Base-by-base conservation (phyloP, 2,329 filamentous ascomycete species). In the Gaeumannomyces sp. region DNA sequence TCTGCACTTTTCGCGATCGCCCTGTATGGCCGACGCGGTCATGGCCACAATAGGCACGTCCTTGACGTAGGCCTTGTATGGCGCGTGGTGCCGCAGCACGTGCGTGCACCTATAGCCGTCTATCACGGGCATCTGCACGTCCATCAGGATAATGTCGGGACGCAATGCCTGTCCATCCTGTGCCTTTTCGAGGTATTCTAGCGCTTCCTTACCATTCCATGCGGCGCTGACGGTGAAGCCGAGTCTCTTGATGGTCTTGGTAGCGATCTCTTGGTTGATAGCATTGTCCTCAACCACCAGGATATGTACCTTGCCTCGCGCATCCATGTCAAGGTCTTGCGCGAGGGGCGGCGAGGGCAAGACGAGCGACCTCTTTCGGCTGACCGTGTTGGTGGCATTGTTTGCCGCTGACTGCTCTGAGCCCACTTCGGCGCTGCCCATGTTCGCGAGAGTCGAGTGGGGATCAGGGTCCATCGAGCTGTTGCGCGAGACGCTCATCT, bases 41-140 rank as follows among this genome's bases (percentile, higher is more conserved):
- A 85, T 79, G 11, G 82, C 83, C 29, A 85, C 78, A 56, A 85
- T 83, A 0, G 82, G 82, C 2, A 80, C 87, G 59, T 87, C 80
- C 64, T 82, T 79, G 4, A 86, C 79, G 63, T 84, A 82, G 2
- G 78, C 71, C 57, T 83, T 86, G 75, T 90, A 92, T 0, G 89
- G 87, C 1, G 82, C 72, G 68, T 90, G 85, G 64, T 89, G 87
- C 22, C 90, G 83, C 60, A 94, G 82, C 13, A 89, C 81, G 69
- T 92, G 89, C 0, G 90, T 93, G 58, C 90, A 89, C 65, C 85
- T 85, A 73, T 93, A 93, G 1, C 91, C 91, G 70, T 93, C 91
- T 67, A 92, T 85, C 56, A 92, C 85, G 31, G 87, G 85, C 86
- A 91, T 90, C 74, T 91, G 88, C 1, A 90, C 87, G 71, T 92